Evolutionary conservation across 2,329 filamentous ascomycete genomes (phyloP).

Genomic region (Fusarium nanum): DNA sequence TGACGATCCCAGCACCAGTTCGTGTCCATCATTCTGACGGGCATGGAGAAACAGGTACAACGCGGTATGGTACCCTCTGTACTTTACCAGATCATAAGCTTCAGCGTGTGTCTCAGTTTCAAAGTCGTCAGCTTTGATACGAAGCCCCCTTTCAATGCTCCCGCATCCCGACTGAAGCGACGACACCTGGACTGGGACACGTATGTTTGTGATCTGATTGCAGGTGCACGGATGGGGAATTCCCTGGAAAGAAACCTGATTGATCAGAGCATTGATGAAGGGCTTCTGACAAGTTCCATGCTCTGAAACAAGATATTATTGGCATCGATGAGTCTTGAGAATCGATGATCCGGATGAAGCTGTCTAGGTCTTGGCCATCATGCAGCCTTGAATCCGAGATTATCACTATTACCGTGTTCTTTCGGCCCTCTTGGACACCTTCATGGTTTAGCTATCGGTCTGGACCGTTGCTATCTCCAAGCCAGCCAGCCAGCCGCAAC

Average conservation of each 20-base stretch:
- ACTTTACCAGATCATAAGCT: neutral
- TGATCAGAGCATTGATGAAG: neutral
- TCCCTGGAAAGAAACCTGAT: conserved; percentile 5
- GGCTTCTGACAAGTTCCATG: conserved; percentile 13
- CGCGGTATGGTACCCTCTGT: neutral
- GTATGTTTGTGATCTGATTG: conserved; percentile 18
- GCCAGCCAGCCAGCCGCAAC: conserved; percentile 6
- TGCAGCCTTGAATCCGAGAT: neutral
- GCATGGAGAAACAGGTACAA: conserved; percentile 17
- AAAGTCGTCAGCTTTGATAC: conserved; percentile 35
- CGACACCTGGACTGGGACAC: neutral
- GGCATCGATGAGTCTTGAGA: neutral
- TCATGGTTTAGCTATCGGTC: conserved; percentile 28
- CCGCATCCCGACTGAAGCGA: conserved; percentile 15
- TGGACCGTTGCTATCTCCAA: conserved; percentile 15
- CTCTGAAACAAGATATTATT: conserved; percentile 22
- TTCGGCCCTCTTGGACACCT: conserved; percentile 1
- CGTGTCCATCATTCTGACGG: conserved; percentile 28
- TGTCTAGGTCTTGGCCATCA: neutral
- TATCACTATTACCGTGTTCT: conserved; percentile 1
- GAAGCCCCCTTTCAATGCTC: conserved; percentile 24
- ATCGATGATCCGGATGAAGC: conserved; percentile 8
- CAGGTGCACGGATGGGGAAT: conserved; percentile 39
- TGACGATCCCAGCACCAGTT: conserved; percentile 34
- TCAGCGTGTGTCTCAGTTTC: conserved; percentile 17